A percentile compares a stretch with the other conserved stretches of the same genome.
phyloP scores from a whole-genome alignment of 306 rosid genomes.

The Gleditsia sinensis region DNA sequence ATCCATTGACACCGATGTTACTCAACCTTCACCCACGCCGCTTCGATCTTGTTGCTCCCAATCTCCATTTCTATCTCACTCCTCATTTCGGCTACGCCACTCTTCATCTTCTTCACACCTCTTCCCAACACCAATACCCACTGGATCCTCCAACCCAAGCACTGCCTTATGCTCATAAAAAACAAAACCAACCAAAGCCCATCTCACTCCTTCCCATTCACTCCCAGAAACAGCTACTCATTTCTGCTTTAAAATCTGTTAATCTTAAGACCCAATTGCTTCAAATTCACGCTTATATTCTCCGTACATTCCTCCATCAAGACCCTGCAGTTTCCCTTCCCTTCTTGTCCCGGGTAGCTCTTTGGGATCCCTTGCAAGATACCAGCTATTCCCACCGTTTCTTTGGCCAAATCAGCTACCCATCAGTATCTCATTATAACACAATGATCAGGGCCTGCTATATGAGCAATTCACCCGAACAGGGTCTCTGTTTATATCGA shows the following conservation, averaged over 20 bases:
- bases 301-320: constrained; percentile 49
- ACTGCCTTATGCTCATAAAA: constrained; percentile 16
- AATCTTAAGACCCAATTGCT: constrained; percentile 52
- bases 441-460: constrained; percentile 73
- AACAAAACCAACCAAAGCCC: constrained; percentile 31
- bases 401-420: constrained; percentile 48
- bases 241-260: constrained; percentile 58
- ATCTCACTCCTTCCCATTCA: neutral
- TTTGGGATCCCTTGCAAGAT: constrained; percentile 50
- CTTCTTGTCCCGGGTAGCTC: constrained; percentile 64
- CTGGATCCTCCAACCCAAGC: neutral
- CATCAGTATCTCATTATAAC: constrained; percentile 57
- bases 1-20: neutral
- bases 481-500: constrained; percentile 57
- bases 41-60: neutral
- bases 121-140: constrained; percentile 8
- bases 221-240: constrained; percentile 32
- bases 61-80: constrained; percentile 10
- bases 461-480: constrained; percentile 49
- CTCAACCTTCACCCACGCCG: neutral
- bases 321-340: constrained; percentile 55
- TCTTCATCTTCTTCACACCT: constrained; percentile 20
- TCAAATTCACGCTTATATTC: constrained; percentile 78
- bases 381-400: constrained; percentile 55
- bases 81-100: constrained; percentile 22